These are phyloP conservation scores for Fusarium transvaalense DNA, from an alignment of 2,329 filamentous ascomycete genomes.

Conservation along the genomic window DNA sequence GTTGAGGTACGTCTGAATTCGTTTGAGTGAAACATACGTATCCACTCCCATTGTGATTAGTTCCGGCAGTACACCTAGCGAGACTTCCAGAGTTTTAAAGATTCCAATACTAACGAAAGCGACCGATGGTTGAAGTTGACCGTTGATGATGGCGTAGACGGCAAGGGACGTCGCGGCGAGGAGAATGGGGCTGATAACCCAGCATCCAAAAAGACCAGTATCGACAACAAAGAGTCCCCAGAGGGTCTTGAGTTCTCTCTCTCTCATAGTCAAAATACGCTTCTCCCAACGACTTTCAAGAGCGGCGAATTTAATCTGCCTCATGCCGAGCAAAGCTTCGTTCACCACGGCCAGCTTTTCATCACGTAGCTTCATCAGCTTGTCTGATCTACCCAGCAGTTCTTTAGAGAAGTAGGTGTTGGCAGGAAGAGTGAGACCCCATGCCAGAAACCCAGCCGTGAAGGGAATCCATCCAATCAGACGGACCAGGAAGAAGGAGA, in stretches of 20 bases:
- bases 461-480: constrained; percentile 80
- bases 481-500: constrained; percentile 73
- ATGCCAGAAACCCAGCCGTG: constrained; percentile 72
- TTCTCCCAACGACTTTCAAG: constrained; percentile 80
- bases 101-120: constrained; percentile 84
- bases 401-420: constrained; percentile 75
- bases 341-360: constrained; percentile 81
- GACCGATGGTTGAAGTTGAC: constrained; percentile 75
- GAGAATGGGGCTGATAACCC: constrained; percentile 79
- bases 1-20: constrained; percentile 78
- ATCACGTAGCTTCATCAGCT: constrained; percentile 81
- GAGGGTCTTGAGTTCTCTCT: constrained; percentile 74
- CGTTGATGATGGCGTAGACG: constrained; percentile 74
- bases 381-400: constrained; percentile 74
- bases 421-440: constrained; percentile 73
- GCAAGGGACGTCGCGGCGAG: constrained; percentile 78
- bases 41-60: constrained; percentile 78
- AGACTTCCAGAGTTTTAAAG: constrained; percentile 79
- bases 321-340: constrained; percentile 81
- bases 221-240: constrained; percentile 76
- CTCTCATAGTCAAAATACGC: constrained; percentile 72
- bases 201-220: constrained; percentile 72
- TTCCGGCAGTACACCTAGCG: constrained; percentile 78
- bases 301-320: constrained; percentile 87
- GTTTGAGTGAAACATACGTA: constrained; percentile 76